Base-by-base conservation (phyloP, 2,329 filamentous ascomycete genomes). In the Herpotrichia juniperi region DNA sequence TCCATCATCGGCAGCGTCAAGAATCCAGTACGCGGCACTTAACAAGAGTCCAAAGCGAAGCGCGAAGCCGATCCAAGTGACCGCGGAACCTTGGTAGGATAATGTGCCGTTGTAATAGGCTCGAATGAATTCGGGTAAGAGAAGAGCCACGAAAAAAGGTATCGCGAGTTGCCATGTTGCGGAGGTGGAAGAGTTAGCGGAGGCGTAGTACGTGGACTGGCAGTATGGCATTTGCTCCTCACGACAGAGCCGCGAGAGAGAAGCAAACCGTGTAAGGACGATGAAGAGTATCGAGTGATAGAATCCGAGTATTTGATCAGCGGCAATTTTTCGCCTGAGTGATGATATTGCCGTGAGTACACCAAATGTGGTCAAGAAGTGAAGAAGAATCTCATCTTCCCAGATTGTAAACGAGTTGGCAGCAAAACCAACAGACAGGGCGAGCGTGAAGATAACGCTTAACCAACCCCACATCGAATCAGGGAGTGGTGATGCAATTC, bases 171-270 rank as follows among this genome's bases (percentile, higher is more conserved):
- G 93, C 91, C 93, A 97, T 1, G 87, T 83, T 1, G 93, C 90
- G 2, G 93, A 97, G 1, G 93, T 97, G 0, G 94, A 97, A 0
- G 93, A 96, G 2, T 88, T 90, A 9, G 88, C 85, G 0, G 93
- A 97, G 4, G 92, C 89, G 69, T 99, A 99, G 78, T 97, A 99
- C 0, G 94, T 97, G 1, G 93, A 96, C 48, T 85, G 86, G 79
- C 94, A 99, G 76, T 89, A 96, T 0, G 94, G 94, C 91, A 97
- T 97, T 76, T 99, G 94, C 76, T 99, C 94, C 73, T 99, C 94
- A 51, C 94, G 88, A 71, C 94, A 99, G 17, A 99, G 86, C 60
- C 92, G 90, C 9, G 94, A 97, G 60, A 93, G 87, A 1, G 93
- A 96, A 0, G 92, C 89, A 2, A 93, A 48, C 48, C 93, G 87